Conservation (phyloP, 1,284 basidiomycete genomes). For the Ceratobasidium theobromae region DNA sequence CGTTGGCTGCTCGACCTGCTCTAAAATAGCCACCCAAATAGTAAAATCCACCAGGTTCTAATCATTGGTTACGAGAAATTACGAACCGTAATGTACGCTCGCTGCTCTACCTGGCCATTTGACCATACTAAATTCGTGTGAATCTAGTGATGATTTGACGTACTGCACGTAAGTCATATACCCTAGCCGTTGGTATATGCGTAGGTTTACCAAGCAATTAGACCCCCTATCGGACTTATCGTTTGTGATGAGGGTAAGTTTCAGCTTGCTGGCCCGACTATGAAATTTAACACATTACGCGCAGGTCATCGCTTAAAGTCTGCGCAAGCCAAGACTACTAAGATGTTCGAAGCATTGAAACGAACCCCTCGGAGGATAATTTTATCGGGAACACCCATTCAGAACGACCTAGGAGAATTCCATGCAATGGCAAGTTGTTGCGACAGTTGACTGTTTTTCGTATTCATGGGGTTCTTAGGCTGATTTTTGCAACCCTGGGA, state of each 20-base stretch:
- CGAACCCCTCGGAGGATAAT: conserved; percentile 75
- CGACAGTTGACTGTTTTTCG: background rate
- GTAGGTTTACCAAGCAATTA: conserved; percentile 39
- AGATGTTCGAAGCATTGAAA: conserved; percentile 79
- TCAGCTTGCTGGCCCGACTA: no score
- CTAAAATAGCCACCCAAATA: conserved; percentile 41
- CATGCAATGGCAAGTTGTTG: conserved; percentile 79
- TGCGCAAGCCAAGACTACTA: conserved; percentile 86
- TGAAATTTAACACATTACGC: no score
- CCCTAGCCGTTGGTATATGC: background rate
- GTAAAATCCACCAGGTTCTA: conserved; percentile 75
- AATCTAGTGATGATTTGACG: conserved; percentile 56
- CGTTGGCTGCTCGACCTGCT: background rate
- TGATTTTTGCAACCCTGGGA: conserved; percentile 90
- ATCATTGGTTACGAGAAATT: conserved; percentile 96
- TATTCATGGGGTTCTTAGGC: conserved; percentile 51
- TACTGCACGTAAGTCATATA: conserved; percentile 58
- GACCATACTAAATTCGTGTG: background rate
- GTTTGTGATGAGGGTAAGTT: conserved; percentile 89
- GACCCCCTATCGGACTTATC: conserved; percentile 88
- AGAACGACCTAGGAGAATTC: conserved; percentile 95
- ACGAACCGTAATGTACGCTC: conserved; percentile 64
- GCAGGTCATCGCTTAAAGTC: conserved; percentile 92
- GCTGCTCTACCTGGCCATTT: background rate
- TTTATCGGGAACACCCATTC: conserved; percentile 94